Percentiles rank a stretch among this genome's conserved stretches.
Evolutionary conservation across 2,329 filamentous ascomycete species (phyloP).

Genomic region (Tolypocladium guangdongense): DNA sequence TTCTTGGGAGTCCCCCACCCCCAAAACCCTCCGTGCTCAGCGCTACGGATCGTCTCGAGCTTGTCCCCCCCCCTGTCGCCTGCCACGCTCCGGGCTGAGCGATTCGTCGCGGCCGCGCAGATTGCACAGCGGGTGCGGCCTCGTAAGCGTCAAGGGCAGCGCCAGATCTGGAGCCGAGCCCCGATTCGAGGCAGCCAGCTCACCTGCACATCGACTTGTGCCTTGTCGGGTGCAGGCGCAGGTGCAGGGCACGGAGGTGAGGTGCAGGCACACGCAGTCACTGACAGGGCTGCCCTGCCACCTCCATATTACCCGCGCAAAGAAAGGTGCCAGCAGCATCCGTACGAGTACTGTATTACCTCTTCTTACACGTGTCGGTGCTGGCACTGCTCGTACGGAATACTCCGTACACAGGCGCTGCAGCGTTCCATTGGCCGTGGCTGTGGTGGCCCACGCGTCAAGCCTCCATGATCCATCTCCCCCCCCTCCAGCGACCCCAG

Average conservation of each 20-base stretch:
- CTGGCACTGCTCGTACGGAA: neutral
- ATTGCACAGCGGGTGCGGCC: neutral
- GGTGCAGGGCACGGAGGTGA: neutral
- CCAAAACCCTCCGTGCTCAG: neutral
- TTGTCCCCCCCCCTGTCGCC: neutral
- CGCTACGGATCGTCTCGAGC: no score
- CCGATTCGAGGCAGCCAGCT: neutral
- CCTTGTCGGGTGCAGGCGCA: neutral
- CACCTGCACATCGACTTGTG: neutral
- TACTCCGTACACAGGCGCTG: neutral
- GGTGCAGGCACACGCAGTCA: neutral
- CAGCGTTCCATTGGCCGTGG: constrained; percentile 1
- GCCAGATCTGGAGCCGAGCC: neutral
- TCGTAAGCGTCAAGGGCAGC: neutral
- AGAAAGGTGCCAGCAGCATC: no score
- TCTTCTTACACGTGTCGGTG: neutral
- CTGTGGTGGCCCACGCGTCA: neutral
- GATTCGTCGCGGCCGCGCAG: neutral
- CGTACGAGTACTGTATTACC: no score
- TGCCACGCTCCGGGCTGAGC: neutral
- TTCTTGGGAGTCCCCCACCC: neutral
- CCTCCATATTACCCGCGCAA: no score
- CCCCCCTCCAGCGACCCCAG: neutral
- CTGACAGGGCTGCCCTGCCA: neutral
- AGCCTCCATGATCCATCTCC: neutral